phyloP scores from a whole-genome alignment of 2,329 filamentous ascomycete species.

The Fusarium sp. region DNA sequence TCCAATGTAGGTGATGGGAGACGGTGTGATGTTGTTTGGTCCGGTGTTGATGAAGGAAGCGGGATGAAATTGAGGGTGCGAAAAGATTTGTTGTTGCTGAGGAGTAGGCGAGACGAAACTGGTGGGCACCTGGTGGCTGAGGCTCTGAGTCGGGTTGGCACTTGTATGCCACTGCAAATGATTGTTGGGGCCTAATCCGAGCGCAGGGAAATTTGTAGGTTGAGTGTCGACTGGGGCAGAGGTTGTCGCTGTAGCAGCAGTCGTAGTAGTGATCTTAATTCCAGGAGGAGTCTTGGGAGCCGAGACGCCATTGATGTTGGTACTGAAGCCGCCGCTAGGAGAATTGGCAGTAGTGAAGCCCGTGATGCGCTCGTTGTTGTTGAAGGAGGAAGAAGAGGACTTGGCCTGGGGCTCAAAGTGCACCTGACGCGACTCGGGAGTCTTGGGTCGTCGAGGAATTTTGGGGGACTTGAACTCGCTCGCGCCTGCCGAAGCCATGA shows the following conservation, averaged over 20 bases:
- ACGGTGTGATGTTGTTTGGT: conserved; percentile 19
- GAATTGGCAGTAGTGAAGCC: conserved; percentile 45
- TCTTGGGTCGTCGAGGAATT: conserved; percentile 49
- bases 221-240: conserved; percentile 22
- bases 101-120: conserved; percentile 36
- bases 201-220: conserved; percentile 51
- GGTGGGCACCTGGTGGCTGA: conserved; percentile 47
- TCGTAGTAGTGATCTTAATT: not conserved
- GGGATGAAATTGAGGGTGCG: conserved; percentile 31
- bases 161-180: conserved; percentile 55
- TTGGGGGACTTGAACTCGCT: conserved; percentile 52
- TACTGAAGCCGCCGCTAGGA: conserved; percentile 46
- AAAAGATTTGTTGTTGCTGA: conserved; percentile 37
- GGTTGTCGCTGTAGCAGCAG: not conserved
- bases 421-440: conserved; percentile 53
- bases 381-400: conserved; percentile 14
- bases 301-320: conserved; percentile 25
- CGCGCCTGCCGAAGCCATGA: conserved; percentile 51
- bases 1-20: conserved; percentile 50
- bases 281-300: conserved; percentile 28
- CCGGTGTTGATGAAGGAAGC: conserved; percentile 30
- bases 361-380: conserved; percentile 19
- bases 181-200: conserved; percentile 46
- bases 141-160: conserved; percentile 54
- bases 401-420: conserved; percentile 48